These are phyloP conservation scores for Castanopsis chinensis DNA, from an alignment of 306 rosid species.

Conservation along the genomic window DNA sequence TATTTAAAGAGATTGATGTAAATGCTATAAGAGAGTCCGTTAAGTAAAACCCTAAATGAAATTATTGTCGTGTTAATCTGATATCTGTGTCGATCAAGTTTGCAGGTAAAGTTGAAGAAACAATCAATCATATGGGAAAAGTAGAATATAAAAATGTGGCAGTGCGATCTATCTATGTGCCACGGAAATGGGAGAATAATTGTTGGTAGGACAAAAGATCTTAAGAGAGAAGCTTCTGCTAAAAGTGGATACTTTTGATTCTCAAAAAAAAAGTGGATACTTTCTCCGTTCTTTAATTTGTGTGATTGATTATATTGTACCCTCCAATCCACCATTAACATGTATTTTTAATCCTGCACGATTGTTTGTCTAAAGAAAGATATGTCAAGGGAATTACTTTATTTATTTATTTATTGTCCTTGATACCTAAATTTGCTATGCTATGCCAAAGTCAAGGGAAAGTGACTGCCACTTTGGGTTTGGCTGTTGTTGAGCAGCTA, in stretches of 20 bases:
- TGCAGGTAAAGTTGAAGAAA: not conserved
- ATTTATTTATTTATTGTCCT: not conserved
- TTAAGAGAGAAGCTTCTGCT: constrained; percentile 5
- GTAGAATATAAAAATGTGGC: not conserved
- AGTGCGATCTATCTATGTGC: not conserved
- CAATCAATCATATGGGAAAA: not conserved
- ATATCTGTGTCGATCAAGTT: not conserved
- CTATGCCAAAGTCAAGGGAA: not conserved
- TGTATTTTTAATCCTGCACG: not conserved
- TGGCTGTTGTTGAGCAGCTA: not conserved
- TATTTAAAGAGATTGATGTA: rapidly evolving
- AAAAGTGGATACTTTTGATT: not conserved
- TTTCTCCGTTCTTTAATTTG: not conserved
- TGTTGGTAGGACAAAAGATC: not conserved
- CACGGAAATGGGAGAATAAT: constrained; percentile 8
- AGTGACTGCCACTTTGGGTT: not conserved
- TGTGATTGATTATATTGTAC: not conserved
- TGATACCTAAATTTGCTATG: not conserved
- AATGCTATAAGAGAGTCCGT: too few species aligned
- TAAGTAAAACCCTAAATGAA: not conserved
- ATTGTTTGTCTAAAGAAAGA: not conserved
- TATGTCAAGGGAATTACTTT: not conserved
- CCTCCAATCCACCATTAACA: not conserved
- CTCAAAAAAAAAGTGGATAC: not conserved
- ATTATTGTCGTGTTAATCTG: not conserved